Conservation (phyloP, 2,329 filamentous ascomycete genomes). For the Camptophora hylomeconis region DNA sequence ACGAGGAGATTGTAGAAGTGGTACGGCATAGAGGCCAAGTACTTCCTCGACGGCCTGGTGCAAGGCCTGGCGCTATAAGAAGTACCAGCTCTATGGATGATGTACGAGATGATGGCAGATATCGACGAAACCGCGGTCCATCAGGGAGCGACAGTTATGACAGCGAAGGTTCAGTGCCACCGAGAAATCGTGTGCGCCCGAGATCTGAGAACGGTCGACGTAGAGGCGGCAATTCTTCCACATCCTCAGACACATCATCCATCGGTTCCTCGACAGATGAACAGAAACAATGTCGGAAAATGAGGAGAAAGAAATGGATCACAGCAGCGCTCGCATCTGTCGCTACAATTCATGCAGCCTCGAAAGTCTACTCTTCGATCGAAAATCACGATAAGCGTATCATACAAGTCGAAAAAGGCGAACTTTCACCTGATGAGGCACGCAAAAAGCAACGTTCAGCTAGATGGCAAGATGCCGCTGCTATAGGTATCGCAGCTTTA, state of each 20-base stretch:
- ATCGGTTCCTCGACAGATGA: slow-evolving; percentile 48
- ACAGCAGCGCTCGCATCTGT: slow-evolving; percentile 54
- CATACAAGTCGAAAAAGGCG: slow-evolving; percentile 46
- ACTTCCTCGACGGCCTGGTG: slow-evolving; percentile 9
- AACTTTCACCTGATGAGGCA: slow-evolving; percentile 50
- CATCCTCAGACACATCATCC: slow-evolving; percentile 35
- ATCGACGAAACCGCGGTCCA: slow-evolving; percentile 7
- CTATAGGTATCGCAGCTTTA: slow-evolving; percentile 53
- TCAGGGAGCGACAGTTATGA: slow-evolving; percentile 11
- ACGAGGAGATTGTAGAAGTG: slow-evolving; percentile 18
- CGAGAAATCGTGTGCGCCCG: slow-evolving; percentile 13
- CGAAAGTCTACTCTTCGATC: slow-evolving; percentile 50
- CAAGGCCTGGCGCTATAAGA: slow-evolving; percentile 7
- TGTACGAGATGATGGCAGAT: slow-evolving; percentile 5
- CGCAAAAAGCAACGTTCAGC: slow-evolving; percentile 50
- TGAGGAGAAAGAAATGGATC: slow-evolving; percentile 53
- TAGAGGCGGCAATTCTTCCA: slow-evolving; percentile 6
- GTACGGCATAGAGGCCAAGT: slow-evolving; percentile 15
- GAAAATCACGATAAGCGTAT: slow-evolving; percentile 50
- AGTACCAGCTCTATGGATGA: slow-evolving; percentile 15
- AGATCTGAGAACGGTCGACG: slow-evolving; percentile 13
- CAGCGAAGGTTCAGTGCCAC: slow-evolving; percentile 16
- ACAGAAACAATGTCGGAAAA: slow-evolving; percentile 48
- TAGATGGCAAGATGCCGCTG: slow-evolving; percentile 50
- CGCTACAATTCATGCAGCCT: slow-evolving; percentile 56